phyloP scores from a whole-genome alignment of 2,329 filamentous ascomycete genomes.

The Pezicula radicicola region DNA sequence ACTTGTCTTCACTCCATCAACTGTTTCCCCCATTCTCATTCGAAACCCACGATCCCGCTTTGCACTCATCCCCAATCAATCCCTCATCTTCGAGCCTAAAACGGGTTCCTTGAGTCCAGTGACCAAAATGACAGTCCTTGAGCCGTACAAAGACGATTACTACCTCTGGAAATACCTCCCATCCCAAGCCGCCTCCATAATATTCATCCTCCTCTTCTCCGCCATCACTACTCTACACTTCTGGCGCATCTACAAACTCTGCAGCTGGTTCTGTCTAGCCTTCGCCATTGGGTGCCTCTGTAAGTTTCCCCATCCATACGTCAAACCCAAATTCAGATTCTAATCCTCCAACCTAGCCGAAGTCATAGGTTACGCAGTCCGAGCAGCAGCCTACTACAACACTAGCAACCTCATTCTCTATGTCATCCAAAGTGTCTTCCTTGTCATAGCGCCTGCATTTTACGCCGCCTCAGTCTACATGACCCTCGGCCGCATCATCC shows the following conservation, averaged over 20 bases:
- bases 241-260: conserved; percentile 25
- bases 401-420: conserved; percentile 23
- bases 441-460: conserved; percentile 36
- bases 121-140: conserved; percentile 26
- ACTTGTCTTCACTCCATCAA: too few relatives aligned
- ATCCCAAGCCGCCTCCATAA: conserved; percentile 36
- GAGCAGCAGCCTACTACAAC: conserved; percentile 19
- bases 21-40: too few relatives aligned
- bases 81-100: too few relatives aligned
- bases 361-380: conserved; percentile 31
- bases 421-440: conserved; percentile 31
- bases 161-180: conserved; percentile 44
- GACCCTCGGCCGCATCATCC: conserved; percentile 24
- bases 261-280: conserved; percentile 29
- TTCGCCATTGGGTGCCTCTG: conserved; percentile 35
- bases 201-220: conserved; percentile 33
- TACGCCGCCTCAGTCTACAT: conserved; percentile 34
- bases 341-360: conserved; percentile 28
- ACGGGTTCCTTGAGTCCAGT: too few relatives aligned
- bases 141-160: conserved; percentile 27
- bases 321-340: not conserved
- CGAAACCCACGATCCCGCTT: too few relatives aligned
- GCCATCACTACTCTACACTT: conserved; percentile 19
- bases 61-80: too few relatives aligned
- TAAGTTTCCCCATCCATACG: conserved; percentile 20